Evolutionary conservation across 108 stramenopile genomes (phyloP).

Genomic region (Cyclotella kingstonii): DNA sequence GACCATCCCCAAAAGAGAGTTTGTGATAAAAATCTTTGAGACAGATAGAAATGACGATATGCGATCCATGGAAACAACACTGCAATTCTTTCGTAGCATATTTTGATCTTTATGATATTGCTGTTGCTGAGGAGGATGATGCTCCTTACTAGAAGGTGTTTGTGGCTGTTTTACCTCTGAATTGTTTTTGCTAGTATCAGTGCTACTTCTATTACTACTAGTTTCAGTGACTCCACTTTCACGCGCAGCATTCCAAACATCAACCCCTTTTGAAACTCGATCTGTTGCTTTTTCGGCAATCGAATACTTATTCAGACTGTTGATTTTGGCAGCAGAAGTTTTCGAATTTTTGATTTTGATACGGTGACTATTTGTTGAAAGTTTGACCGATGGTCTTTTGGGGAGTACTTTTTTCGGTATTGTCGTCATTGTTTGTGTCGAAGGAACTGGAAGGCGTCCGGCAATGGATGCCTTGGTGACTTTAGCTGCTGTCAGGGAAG

Average conservation of each 20-base stretch:
- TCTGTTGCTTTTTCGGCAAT: conserved; percentile 61
- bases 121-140: too few relatives aligned
- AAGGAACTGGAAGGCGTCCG: conserved; percentile 11
- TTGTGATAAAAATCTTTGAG: conserved; percentile 37
- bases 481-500: conserved; percentile 2
- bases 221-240: neutral
- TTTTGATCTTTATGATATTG: too few relatives aligned
- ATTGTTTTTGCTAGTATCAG: neutral
- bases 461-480: conserved; percentile 5
- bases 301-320: conserved; percentile 1
- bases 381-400: neutral
- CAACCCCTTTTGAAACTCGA: conserved; percentile 62
- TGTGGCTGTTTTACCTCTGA: conserved; percentile 8
- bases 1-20: conserved; percentile 63
- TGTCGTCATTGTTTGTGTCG: conserved; percentile 1
- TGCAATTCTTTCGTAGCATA: too few relatives aligned
- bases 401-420: neutral
- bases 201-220: neutral
- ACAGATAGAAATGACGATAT: neutral
- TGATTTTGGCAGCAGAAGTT: neutral
- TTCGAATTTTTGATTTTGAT: neutral
- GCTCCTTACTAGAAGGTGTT: too few relatives aligned
- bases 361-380: neutral
- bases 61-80: neutral
- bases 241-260: conserved; percentile 40